Base-by-base conservation (phyloP, 441 rosid species). In the Erodium texanum region DNA sequence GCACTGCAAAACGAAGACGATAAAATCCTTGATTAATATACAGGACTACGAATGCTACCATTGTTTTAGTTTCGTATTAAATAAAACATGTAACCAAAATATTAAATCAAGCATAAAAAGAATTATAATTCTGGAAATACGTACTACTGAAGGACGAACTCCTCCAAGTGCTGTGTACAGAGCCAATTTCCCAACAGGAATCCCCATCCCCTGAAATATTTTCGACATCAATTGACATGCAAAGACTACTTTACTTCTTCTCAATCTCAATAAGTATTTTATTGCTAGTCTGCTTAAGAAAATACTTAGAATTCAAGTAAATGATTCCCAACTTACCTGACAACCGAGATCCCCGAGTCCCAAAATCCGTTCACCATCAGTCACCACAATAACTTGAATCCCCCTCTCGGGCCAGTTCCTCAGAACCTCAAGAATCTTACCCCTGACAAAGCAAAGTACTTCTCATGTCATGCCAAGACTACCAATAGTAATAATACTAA, bases 281-380 rank as follows among this genome's bases (percentile, higher is more conserved):
- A 5, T n/a, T n/a, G n/a, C 61, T 5, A 16, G 11, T 7, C 15
- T 5, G 19, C 23, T n/a, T n/a, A 58, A 29, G 18, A 23, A 48
- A 61, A 23, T 64, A 9, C 27, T 24, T 1, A 27, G 32, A 27
- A 27, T 27, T 27, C 32, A 4, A 27, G 38, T 34, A 34, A 34
- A 34, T 34, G 38, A 34, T 5, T 34, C 9, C 38, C 38, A 66
- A 18, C 22, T 38, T 77, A 90, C 98, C 89, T 92, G 97, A 81
- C 97, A 86, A n/a, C 97, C 97, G 64, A 92, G 94, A 75, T 92
- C 97, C 59, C 97, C 97, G 66, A 92, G 85, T 45, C 97, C 97
- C 77, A 89, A 81, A 38, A 92, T 89, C 54, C 97, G 79, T 81
- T 92, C 96, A n/a, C 97, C 96, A 14, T 92, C 97, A 19, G 97